A percentile compares a stretch with the other conserved stretches of the same genome.
These are phyloP conservation scores for Solanum dulcamara DNA, from an alignment of 257 asterid genomes.

Conservation along the genomic window DNA sequence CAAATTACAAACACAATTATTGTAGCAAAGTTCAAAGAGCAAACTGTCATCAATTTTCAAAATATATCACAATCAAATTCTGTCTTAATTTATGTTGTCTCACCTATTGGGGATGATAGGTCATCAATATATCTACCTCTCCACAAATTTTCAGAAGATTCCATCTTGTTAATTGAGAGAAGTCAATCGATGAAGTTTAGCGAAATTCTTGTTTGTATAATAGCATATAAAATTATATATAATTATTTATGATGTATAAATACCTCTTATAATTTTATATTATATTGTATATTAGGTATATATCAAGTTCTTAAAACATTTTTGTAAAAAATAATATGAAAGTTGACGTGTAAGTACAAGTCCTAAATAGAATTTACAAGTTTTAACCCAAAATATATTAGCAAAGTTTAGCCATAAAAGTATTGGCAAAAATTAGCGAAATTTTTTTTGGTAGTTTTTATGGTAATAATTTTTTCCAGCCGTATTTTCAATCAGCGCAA, in stretches of 20 bases:
- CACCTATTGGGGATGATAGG: not conserved
- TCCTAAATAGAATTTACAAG: not conserved
- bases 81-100: not conserved
- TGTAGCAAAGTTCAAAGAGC: not conserved
- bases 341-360: not conserved
- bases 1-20: not conserved
- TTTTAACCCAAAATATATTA: not conserved
- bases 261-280: not conserved
- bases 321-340: not conserved
- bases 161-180: not conserved
- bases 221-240: too few species aligned
- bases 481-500: not conserved
- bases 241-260: too few species aligned
- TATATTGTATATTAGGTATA: too few species aligned
- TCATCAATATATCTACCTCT: not conserved
- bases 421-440: not conserved
- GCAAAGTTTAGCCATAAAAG: not conserved
- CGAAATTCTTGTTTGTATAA: not conserved
- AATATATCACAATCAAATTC: too few species aligned
- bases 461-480: not conserved
- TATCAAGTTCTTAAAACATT: not conserved
- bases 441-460: too few species aligned
- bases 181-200: too few species aligned
- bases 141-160: not conserved
- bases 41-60: too few species aligned